Percentiles rank a stretch among this genome's conserved stretches.
These are phyloP conservation scores for Tolypocladium amazonense DNA, from an alignment of 2,329 filamentous ascomycete genomes.

Conservation along the genomic window DNA sequence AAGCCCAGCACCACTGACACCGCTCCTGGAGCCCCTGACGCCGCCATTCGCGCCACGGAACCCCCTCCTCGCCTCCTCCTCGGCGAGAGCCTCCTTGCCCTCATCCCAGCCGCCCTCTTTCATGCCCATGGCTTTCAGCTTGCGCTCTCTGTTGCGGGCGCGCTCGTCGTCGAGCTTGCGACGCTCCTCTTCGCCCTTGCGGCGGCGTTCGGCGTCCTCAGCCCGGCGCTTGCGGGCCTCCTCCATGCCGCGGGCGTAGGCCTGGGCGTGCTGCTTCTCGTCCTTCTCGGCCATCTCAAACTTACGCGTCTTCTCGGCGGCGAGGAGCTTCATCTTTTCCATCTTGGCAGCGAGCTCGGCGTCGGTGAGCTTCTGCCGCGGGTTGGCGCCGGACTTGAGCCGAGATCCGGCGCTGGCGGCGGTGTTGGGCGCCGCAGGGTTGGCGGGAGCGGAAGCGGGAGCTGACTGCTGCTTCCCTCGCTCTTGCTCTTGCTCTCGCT, in stretches of 20 bases:
- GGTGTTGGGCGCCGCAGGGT: constrained; percentile 10
- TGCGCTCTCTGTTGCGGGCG: constrained; percentile 48
- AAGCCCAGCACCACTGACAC: constrained; percentile 16
- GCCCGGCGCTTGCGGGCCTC: constrained; percentile 40
- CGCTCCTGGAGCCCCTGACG: constrained; percentile 24
- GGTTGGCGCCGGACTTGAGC: constrained; percentile 44
- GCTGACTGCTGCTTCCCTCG: background rate
- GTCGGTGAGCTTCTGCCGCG: constrained; percentile 49
- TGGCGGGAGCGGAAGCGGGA: constrained; percentile 2
- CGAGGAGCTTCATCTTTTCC: constrained; percentile 48
- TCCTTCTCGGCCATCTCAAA: constrained; percentile 49
- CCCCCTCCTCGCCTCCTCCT: constrained; percentile 26
- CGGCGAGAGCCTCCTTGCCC: constrained; percentile 36
- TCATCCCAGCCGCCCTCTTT: constrained; percentile 49
- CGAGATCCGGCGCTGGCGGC: constrained; percentile 29
- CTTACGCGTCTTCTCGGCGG: constrained; percentile 46
- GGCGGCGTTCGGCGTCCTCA: constrained; percentile 40
- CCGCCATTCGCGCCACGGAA: constrained; percentile 34
- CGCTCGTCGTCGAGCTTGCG: constrained; percentile 47
- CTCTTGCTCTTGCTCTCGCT: background rate
- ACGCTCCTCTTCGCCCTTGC: constrained; percentile 40
- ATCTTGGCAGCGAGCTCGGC: constrained; percentile 48
- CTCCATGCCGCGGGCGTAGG: constrained; percentile 44
- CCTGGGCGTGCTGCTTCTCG: constrained; percentile 42
- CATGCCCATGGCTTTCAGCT: constrained; percentile 45